A percentile compares a stretch with the other conserved stretches of the same genome.
Conservation (phyloP, 345 rosid genomes). For the Camelina laxa region DNA sequence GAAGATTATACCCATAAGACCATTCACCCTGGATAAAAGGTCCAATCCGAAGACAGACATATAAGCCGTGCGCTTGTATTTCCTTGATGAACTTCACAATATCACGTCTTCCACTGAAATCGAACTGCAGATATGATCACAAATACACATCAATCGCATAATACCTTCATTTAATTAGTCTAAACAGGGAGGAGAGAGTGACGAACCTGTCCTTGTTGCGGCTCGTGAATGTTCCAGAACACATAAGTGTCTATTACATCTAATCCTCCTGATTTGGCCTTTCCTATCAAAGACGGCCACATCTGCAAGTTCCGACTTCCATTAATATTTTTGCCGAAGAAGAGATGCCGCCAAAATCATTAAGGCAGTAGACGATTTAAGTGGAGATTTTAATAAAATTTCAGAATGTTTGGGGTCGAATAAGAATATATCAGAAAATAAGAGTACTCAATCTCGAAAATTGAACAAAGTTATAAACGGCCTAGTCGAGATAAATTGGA, state of each 20-base stretch:
- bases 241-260: slow-evolving; percentile 90
- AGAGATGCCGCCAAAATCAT: slow-evolving; percentile 31
- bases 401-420: slow-evolving; percentile 1
- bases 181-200: neutral
- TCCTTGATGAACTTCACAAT: slow-evolving; percentile 69
- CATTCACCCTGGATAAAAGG: slow-evolving; percentile 84
- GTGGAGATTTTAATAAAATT: neutral
- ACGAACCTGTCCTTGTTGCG: slow-evolving; percentile 71
- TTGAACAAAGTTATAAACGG: slow-evolving; percentile 24
- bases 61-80: slow-evolving; percentile 67
- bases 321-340: slow-evolving; percentile 22
- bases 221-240: slow-evolving; percentile 91
- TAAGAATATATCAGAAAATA: neutral
- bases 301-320: slow-evolving; percentile 55
- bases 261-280: slow-evolving; percentile 83
- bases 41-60: slow-evolving; percentile 79
- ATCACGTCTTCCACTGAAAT: slow-evolving; percentile 73
- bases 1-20: slow-evolving; percentile 66
- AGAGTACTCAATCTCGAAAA: neutral
- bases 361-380: neutral
- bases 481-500: neutral
- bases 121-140: slow-evolving; percentile 53
- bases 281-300: slow-evolving; percentile 84
- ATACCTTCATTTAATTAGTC: neutral
- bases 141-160: slow-evolving; percentile 7